Evolutionary conservation across 257 asterid genomes (phyloP).

Genomic region (Oldenlandia corymbosa): DNA sequence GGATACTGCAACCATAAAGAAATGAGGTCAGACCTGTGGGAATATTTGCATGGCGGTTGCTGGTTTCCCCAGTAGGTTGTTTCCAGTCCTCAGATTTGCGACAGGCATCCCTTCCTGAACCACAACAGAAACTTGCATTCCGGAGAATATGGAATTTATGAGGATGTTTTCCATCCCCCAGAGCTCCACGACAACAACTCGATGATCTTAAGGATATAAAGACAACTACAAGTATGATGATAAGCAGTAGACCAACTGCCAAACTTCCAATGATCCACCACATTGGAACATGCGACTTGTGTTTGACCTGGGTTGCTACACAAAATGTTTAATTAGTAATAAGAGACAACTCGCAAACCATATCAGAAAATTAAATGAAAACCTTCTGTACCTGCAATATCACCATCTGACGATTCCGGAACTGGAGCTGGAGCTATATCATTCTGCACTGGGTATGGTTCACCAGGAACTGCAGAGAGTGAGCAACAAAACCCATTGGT

Average conservation of each 20-base stretch:
- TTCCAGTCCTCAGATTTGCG: conserved; percentile 48
- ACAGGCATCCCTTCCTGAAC: conserved; percentile 60
- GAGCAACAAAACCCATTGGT: conserved; percentile 11
- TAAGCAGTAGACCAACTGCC: conserved; percentile 64
- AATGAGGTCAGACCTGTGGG: conserved; percentile 56
- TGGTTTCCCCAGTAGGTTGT: conserved; percentile 55
- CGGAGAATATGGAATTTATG: conserved; percentile 77
- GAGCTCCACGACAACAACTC: conserved; percentile 36
- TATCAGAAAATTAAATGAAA: conserved; percentile 6
- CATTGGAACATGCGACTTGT: conserved; percentile 49
- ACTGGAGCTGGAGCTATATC: conserved; percentile 48
- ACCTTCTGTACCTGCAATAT: conserved; percentile 46
- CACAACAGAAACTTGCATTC: conserved; percentile 76
- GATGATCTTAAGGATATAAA: conserved; percentile 57
- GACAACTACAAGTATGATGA: conserved; percentile 39
- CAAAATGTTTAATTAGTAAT: background rate
- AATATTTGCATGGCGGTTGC: conserved; percentile 66
- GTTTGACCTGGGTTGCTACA: conserved; percentile 46
- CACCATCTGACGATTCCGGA: conserved; percentile 60
- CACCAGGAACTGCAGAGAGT: conserved; percentile 75
- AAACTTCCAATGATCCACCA: conserved; percentile 90
- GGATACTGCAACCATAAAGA: background rate
- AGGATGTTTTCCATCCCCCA: conserved; percentile 40
- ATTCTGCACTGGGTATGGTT: conserved; percentile 49
- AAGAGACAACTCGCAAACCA: background rate